A percentile compares a stretch with the other conserved stretches of the same genome.
These are phyloP conservation scores for Cordyceps sp. DNA, from an alignment of 2,329 filamentous ascomycete genomes.

Conservation along the genomic window DNA sequence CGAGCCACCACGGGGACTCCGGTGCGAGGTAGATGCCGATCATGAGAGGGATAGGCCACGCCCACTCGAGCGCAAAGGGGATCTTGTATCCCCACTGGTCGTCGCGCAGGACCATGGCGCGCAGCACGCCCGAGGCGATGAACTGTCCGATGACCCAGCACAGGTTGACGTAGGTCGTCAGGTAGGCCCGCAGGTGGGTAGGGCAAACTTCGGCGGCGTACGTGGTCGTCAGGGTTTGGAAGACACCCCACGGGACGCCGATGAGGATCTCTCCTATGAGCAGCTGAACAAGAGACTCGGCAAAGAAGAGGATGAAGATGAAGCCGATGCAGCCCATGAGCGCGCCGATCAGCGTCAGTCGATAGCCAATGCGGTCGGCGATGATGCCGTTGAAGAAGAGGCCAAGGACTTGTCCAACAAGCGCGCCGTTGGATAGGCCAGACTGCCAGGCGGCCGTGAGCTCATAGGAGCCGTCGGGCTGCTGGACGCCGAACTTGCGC, in stretches of 20 bases:
- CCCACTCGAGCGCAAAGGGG: conserved; percentile 61
- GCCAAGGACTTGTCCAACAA: conserved; percentile 32
- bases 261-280: conserved; percentile 27
- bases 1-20: conserved; percentile 62
- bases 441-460: no score
- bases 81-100: conserved; percentile 57
- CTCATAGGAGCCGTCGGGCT: no score
- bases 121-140: conserved; percentile 58
- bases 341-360: conserved; percentile 27
- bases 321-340: conserved; percentile 22
- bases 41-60: conserved; percentile 55
- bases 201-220: conserved; percentile 61
- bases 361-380: conserved; percentile 27
- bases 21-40: conserved; percentile 52
- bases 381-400: conserved; percentile 30
- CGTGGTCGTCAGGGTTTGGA: conserved; percentile 38
- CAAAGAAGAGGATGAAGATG: conserved; percentile 21
- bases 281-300: conserved; percentile 20
- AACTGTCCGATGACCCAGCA: conserved; percentile 66
- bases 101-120: conserved; percentile 44
- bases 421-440: conserved; percentile 29
- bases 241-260: conserved; percentile 28
- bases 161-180: conserved; percentile 62
- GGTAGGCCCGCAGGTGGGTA: conserved; percentile 51
- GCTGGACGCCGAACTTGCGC: no score